Conservation (phyloP, 371 early-diverging fungal species). For the Rhizopus sp. region DNA sequence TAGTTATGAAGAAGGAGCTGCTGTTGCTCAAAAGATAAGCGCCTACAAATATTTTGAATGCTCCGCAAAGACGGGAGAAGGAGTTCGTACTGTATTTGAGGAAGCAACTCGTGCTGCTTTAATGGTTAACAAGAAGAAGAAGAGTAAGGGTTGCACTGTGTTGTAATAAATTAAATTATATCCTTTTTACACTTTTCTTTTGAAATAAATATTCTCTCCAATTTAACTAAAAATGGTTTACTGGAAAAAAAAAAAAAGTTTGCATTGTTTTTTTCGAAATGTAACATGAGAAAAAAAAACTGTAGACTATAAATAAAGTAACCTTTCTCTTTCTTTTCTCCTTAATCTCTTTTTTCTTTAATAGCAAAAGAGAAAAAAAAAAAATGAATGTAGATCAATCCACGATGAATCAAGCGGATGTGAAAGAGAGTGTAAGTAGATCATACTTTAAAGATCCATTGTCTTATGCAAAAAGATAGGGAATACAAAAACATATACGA, state of each 20-base stretch:
- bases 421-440: constrained; percentile 1
- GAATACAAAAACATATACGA: constrained; percentile 25
- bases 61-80: constrained; percentile 66
- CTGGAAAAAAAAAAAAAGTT: not conserved
- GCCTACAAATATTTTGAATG: constrained; percentile 78
- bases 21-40: constrained; percentile 65
- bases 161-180: constrained; percentile 1
- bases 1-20: constrained; percentile 67
- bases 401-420: not conserved
- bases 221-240: constrained; percentile 3
- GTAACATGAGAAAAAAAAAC: not conserved
- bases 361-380: not conserved
- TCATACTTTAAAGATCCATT: not conserved
- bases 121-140: constrained; percentile 39
- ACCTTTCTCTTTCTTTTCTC: not conserved
- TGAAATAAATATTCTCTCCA: not conserved
- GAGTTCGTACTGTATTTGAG: constrained; percentile 74
- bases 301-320: not conserved
- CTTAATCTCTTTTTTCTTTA: not conserved
- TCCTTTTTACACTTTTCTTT: not conserved
- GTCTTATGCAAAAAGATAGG: constrained; percentile 4
- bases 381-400: not conserved
- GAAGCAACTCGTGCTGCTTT: constrained; percentile 59
- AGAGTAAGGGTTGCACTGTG: constrained; percentile 6
- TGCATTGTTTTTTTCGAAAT: not conserved